Base-by-base conservation (phyloP, 768 basidiomycete genomes). In the Lentinula aciculospora region DNA sequence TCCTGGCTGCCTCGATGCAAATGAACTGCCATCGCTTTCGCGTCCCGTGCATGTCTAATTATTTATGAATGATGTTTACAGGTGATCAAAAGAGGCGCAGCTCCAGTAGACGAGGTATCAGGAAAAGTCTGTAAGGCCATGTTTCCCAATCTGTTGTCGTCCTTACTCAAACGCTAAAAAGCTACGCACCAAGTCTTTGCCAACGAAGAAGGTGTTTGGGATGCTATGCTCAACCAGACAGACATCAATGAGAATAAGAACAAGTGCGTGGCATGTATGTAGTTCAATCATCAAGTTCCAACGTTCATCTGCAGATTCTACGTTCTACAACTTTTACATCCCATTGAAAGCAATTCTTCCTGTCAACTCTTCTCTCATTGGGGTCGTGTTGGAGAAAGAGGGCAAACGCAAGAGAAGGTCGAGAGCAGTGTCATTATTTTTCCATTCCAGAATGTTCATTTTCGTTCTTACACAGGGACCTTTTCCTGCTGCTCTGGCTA, bases 201-300 rank as follows among this genome's bases (percentile, higher is more conserved):
- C 29, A 72, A 74, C 39, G 66, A 58, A 4, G 76, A 77, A 49
- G 65, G 63, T 47, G 68, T 73, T 28, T 84, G 81, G 81, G 83
- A 84, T 64, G 82, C 81, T 36, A 83, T 82, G 79, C 74, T 83
- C 56, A 84, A 83, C 65, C 83, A 83, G 64, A 83, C 83, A 1
- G 75, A 83, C 60, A 72, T 83, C 49, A 76, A 74, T 42, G 73
- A 71, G 54, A 83, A 83, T 64, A 83, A 82, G 71, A 83, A 84
- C 64, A 83, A 84, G 81, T 82, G 46, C 45, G 68, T 57, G 23
- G 34, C 28, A 27, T n/a, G 51, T 21, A 25, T 15, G 44, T n/a
- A 9, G 27, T 29, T 27, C 23, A 53, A 10, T 12, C 50, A 37
- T 25, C 28, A 12, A 4, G 27, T 39, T 40, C 21, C n/a, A 19